A percentile compares a stretch with the other conserved stretches of the same genome.
phyloP scores from a whole-genome alignment of 2,329 filamentous ascomycete genomes.

The Colletotrichum navitas region DNA sequence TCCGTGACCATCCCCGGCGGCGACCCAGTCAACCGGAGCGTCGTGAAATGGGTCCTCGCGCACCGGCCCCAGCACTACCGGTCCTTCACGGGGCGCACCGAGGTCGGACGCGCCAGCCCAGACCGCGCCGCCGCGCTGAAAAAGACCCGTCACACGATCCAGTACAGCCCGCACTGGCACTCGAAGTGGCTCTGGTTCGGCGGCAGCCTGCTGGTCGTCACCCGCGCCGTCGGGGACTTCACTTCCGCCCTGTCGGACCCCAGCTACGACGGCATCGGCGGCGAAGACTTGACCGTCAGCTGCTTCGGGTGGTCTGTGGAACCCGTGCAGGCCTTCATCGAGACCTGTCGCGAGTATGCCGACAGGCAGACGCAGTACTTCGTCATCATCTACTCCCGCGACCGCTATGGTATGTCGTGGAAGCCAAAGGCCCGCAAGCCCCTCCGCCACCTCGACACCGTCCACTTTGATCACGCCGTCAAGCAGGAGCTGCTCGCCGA shows the following conservation, averaged over 20 bases:
- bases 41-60: conserved; percentile 59
- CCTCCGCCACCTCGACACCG: conserved; percentile 63
- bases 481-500: conserved; percentile 63
- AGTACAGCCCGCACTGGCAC: conserved; percentile 61
- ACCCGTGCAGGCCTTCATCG: conserved; percentile 61
- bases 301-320: conserved; percentile 64
- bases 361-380: conserved; percentile 63
- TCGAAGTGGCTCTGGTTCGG: conserved; percentile 64
- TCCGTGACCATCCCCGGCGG: conserved; percentile 58
- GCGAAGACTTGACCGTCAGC: conserved; percentile 61
- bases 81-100: conserved; percentile 59
- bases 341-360: conserved; percentile 61
- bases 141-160: conserved; percentile 56
- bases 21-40: conserved; percentile 60
- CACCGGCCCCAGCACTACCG: conserved; percentile 56
- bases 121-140: conserved; percentile 57
- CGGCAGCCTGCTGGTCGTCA: conserved; percentile 59
- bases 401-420: conserved; percentile 62
- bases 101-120: conserved; percentile 49
- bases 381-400: conserved; percentile 61
- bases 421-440: conserved; percentile 62
- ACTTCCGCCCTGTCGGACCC: conserved; percentile 54
- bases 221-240: conserved; percentile 56
- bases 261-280: conserved; percentile 59
- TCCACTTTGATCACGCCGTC: conserved; percentile 60